These are phyloP conservation scores for Corymbia maculata DNA, from an alignment of 345 rosid genomes.

Conservation along the genomic window DNA sequence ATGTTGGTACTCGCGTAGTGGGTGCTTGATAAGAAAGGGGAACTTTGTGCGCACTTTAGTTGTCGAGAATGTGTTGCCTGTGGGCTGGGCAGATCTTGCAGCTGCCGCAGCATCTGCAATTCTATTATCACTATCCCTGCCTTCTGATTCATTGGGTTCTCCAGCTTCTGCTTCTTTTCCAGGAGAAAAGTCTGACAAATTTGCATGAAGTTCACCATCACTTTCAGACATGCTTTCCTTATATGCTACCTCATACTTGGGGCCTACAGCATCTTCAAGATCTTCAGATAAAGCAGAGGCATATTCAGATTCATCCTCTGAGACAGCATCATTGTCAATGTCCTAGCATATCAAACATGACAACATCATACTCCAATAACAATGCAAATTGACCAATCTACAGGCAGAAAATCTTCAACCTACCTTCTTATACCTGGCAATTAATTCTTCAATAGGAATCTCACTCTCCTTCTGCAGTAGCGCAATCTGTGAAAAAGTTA, in stretches of 20 bases:
- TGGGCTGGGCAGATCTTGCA: slow-evolving; percentile 99
- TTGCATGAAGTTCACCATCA: slow-evolving; percentile 26
- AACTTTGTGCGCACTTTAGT: slow-evolving; percentile 93
- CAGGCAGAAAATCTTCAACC: slow-evolving; percentile 19
- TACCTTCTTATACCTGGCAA: slow-evolving; percentile 97
- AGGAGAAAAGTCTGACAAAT: slow-evolving; percentile 12
- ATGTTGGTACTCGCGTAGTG: slow-evolving; percentile 98
- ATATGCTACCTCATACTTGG: slow-evolving; percentile 18
- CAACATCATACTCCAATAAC: slow-evolving; percentile 7
- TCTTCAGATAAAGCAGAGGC: slow-evolving; percentile 57
- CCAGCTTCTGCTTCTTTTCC: slow-evolving; percentile 24
- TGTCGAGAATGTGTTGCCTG: slow-evolving; percentile 93
- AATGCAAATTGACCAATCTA: background rate
- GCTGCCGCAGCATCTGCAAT: slow-evolving; percentile 99
- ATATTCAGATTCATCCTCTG: slow-evolving; percentile 66
- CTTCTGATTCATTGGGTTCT: slow-evolving; percentile 23
- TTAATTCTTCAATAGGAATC: slow-evolving; percentile 76
- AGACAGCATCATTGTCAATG: slow-evolving; percentile 32
- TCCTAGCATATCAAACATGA: slow-evolving; percentile 40
- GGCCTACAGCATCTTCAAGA: slow-evolving; percentile 20
- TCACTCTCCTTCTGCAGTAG: slow-evolving; percentile 90
- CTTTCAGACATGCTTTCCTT: slow-evolving; percentile 27
- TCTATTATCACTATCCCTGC: slow-evolving; percentile 43
- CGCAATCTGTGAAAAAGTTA: slow-evolving; percentile 42
- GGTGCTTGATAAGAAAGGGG: slow-evolving; percentile 94